These are phyloP conservation scores for Nakaseomyces kungkrabaensis DNA, from an alignment of 1,139 yeast species.

Conservation along the genomic window DNA sequence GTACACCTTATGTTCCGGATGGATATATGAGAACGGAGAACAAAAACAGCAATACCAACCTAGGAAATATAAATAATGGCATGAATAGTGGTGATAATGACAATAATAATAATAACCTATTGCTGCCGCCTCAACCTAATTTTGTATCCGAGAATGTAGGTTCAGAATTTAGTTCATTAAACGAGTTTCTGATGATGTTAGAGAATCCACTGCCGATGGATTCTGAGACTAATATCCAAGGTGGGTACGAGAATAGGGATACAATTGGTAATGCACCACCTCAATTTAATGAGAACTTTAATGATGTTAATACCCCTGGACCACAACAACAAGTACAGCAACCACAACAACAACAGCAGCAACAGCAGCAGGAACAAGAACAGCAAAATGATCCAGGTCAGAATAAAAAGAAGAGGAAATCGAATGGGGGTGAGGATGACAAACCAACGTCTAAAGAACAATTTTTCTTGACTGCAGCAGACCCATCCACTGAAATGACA, in stretches of 20 bases:
- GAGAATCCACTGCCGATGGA: constrained; percentile 55
- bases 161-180: constrained; percentile 81
- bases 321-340: not conserved
- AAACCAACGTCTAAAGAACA: constrained; percentile 68
- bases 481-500: constrained; percentile 87
- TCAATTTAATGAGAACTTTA: constrained; percentile 7
- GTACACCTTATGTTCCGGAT: not conserved
- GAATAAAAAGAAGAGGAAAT: not conserved
- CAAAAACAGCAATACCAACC: constrained; percentile 17
- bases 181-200: constrained; percentile 81
- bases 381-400: not conserved
- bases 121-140: constrained; percentile 49
- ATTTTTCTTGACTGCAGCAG: constrained; percentile 93
- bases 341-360: not conserved
- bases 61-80: not conserved
- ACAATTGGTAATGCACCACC: not conserved
- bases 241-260: not conserved
- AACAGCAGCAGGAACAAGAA: not conserved
- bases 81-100: not conserved
- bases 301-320: constrained; percentile 5
- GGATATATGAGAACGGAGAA: constrained; percentile 17
- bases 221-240: constrained; percentile 3
- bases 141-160: constrained; percentile 90
- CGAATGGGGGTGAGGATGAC: constrained; percentile 1
- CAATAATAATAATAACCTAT: constrained; percentile 4